Percentiles rank a stretch among this genome's conserved stretches.
These are phyloP conservation scores for Sugiyamaella boreocaroliniensis DNA, from an alignment of 805 yeast species.

Conservation along the genomic window DNA sequence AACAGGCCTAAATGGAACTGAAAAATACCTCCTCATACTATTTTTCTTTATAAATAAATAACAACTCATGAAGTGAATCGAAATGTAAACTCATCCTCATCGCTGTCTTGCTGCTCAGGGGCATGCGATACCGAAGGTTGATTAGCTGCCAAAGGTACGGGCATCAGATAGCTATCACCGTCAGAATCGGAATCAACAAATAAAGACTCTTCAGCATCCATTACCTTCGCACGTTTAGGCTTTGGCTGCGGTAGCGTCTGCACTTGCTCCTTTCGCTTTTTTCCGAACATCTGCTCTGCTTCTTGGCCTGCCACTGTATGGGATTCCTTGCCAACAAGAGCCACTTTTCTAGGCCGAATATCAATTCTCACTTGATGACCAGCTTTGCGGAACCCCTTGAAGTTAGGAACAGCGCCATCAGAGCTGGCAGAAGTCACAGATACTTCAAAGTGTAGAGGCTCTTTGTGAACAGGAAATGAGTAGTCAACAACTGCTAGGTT, in stretches of 20 bases:
- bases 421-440: not conserved
- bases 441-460: not conserved
- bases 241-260: not conserved
- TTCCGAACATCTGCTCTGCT: not conserved
- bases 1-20: slow-evolving; percentile 55
- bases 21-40: not conserved
- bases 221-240: not conserved
- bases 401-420: slow-evolving; percentile 15
- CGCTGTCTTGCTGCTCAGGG: slow-evolving; percentile 10
- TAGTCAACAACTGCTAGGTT: slow-evolving; percentile 16
- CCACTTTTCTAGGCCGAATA: not conserved
- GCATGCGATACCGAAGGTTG: not conserved
- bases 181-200: not conserved
- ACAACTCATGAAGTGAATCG: slow-evolving; percentile 13
- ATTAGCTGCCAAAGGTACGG: not conserved
- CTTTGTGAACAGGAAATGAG: slow-evolving; percentile 5
- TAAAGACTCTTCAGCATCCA: not conserved
- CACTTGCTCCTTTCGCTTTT: not conserved
- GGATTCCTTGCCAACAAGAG: not conserved
- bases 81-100: slow-evolving; percentile 24
- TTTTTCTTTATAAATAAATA: not conserved
- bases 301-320: not conserved
- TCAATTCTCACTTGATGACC: not conserved
- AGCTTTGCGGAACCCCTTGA: slow-evolving; percentile 14
- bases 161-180: not conserved